Base-by-base conservation (phyloP, 345 rosid genomes). In the Pugionium cornutum region DNA sequence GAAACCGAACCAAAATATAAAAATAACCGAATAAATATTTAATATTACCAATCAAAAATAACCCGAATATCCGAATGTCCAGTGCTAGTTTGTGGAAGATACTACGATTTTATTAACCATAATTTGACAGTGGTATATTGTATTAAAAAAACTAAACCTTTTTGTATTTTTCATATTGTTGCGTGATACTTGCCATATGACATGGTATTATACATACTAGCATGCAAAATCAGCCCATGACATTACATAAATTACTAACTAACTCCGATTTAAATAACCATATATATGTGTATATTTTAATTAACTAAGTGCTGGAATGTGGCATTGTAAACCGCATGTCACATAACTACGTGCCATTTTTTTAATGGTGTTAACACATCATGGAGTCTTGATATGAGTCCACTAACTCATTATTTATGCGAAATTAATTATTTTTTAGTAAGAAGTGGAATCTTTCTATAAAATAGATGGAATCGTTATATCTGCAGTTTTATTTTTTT, bases 361-460 rank as follows among this genome's bases (percentile, higher is more conserved):
- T 18, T 18, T 18, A 18, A 18, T 18, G 18, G 18, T 18, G 18
- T 18, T 18, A 18, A 18, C 18, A 18, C 18, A 18, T 18, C 18
- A 18, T 18, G 18, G 18, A 18, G 18, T 18, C 18, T 18, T 18
- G 18, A 18, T 18, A 18, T 18, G 18, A 18, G 18, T 18, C 18
- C 70, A 72, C 75, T 72, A 49, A 26, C 49, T n/a, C 30, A 51
- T 31, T 36, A 57, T 66, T 53, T 44, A 44, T 54, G 48, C 35
- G 51, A 2, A 44, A 52, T 34, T 11, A 53, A 52, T 25, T 32
- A 33, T 60, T 43, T 57, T 45, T 53, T 2, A 29, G 29, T 50
- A 7, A 30, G 51, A 70, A 44, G 48, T 56, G 30, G 48, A 70
- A 36, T 54, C 44, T 32, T 63, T 70, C 50, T 31, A 47, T 39